Percentiles rank a stretch among this genome's conserved stretches.
phyloP scores from a whole-genome alignment of 23 red algal genomes.

The Pyropia yezoensis region DNA sequence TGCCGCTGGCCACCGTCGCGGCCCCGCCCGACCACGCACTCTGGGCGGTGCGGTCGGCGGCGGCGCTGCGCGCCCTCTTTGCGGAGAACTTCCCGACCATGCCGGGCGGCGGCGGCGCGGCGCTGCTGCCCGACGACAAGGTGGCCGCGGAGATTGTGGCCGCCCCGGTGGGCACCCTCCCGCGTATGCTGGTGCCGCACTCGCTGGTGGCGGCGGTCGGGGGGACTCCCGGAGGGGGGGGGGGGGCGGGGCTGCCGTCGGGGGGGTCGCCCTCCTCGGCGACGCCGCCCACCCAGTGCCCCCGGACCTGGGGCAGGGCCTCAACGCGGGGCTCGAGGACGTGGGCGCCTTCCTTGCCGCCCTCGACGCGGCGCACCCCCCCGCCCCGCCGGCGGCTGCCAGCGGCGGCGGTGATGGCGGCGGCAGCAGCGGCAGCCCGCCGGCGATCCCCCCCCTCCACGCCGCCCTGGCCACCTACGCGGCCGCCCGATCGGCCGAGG shows the following conservation, averaged over 20 bases:
- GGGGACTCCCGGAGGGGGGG: background rate
- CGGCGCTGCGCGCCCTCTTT: background rate
- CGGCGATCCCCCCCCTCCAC: too few relatives aligned
- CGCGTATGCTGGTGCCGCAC: too few relatives aligned
- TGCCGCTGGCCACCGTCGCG: too few relatives aligned
- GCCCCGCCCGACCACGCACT: too few relatives aligned
- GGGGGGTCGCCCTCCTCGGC: slow-evolving; percentile 8
- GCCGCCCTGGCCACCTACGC: too few relatives aligned
- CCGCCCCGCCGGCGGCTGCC: too few relatives aligned
- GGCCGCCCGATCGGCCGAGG: too few relatives aligned
- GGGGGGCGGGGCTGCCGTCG: background rate
- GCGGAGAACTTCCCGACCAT: background rate
- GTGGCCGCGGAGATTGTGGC: background rate
- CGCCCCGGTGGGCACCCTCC: too few relatives aligned
- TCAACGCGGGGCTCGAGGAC: slow-evolving; percentile 23
- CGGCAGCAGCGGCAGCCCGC: too few relatives aligned
- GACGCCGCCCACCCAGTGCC: slow-evolving; percentile 17
- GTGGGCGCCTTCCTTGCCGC: background rate
- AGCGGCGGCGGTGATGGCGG: too few relatives aligned
- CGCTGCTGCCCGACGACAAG: background rate
- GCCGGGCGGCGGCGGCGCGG: too few relatives aligned
- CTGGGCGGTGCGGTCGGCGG: background rate
- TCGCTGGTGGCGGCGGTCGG: background rate
- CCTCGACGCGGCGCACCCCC: background rate
- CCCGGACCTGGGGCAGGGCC: slow-evolving; percentile 12